Conservation (phyloP, 805 yeast species). For the Nakazawaea holstii region DNA sequence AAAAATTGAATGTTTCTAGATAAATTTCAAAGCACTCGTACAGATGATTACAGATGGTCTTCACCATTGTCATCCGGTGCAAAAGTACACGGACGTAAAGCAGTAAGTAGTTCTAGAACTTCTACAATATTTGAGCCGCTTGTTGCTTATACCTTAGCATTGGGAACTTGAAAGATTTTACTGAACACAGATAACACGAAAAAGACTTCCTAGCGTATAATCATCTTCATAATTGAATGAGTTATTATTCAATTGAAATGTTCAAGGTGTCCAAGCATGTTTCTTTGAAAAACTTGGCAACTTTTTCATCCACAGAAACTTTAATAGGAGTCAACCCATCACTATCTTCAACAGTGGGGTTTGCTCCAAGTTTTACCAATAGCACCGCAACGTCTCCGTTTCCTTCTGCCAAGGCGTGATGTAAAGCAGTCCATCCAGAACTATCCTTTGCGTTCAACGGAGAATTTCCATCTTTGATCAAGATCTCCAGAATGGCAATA, state of each 20-base stretch:
- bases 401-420: constrained; percentile 90
- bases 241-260: neutral
- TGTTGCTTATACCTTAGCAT: too few species aligned
- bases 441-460: constrained; percentile 65
- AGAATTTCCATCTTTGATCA: constrained; percentile 48
- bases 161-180: too few species aligned
- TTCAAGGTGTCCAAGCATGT: constrained; percentile 1
- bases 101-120: too few species aligned
- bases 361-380: constrained; percentile 67
- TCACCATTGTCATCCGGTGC: too few species aligned
- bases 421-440: constrained; percentile 81
- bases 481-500: constrained; percentile 44
- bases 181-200: too few species aligned
- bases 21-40: too few species aligned
- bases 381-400: constrained; percentile 68
- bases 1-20: too few species aligned
- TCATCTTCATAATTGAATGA: neutral
- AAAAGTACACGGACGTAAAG: too few species aligned
- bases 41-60: too few species aligned
- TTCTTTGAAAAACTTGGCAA: constrained; percentile 30
- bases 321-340: constrained; percentile 53
- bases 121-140: too few species aligned
- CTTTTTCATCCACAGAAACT: constrained; percentile 52
- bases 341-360: constrained; percentile 35
- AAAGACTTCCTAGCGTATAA: neutral